These are phyloP conservation scores for Margaritispora aquatica DNA, from an alignment of 495 filamentous ascomycete genomes.

Conservation along the genomic window DNA sequence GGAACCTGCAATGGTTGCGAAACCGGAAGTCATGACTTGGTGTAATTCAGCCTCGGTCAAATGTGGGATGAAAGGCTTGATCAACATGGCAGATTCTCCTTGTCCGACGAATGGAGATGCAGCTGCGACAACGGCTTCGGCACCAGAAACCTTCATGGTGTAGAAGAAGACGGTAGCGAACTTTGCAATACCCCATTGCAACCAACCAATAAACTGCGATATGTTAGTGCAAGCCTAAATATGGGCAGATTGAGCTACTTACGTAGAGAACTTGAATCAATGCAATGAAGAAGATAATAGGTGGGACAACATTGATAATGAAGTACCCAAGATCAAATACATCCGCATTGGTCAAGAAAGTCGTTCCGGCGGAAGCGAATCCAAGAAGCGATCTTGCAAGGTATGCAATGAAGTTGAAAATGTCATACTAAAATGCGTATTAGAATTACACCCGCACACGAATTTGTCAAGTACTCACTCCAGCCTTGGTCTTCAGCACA, in stretches of 20 bases:
- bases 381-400: slow-evolving; percentile 64
- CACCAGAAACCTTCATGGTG: slow-evolving; percentile 82
- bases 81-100: slow-evolving; percentile 88
- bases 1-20: slow-evolving; percentile 58
- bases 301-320: slow-evolving; percentile 64
- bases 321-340: slow-evolving; percentile 37
- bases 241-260: background rate
- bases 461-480: slow-evolving; percentile 26
- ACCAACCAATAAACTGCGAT: slow-evolving; percentile 50
- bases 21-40: slow-evolving; percentile 78
- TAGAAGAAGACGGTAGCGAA: slow-evolving; percentile 90
- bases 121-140: slow-evolving; percentile 85
- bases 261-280: slow-evolving; percentile 72
- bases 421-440: slow-evolving; percentile 48
- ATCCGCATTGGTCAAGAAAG: slow-evolving; percentile 56
- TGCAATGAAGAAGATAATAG: slow-evolving; percentile 91
- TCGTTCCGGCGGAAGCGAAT: slow-evolving; percentile 62
- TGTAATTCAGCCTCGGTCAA: slow-evolving; percentile 82
- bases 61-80: slow-evolving; percentile 77
- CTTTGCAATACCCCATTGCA: slow-evolving; percentile 85
- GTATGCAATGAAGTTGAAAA: slow-evolving; percentile 78
- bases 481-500: slow-evolving; percentile 70
- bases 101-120: slow-evolving; percentile 95
- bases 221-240: background rate
- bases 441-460: background rate